These are phyloP conservation scores for Huntiella bhutanensis DNA, from an alignment of 2,329 filamentous ascomycete genomes.

Conservation along the genomic window DNA sequence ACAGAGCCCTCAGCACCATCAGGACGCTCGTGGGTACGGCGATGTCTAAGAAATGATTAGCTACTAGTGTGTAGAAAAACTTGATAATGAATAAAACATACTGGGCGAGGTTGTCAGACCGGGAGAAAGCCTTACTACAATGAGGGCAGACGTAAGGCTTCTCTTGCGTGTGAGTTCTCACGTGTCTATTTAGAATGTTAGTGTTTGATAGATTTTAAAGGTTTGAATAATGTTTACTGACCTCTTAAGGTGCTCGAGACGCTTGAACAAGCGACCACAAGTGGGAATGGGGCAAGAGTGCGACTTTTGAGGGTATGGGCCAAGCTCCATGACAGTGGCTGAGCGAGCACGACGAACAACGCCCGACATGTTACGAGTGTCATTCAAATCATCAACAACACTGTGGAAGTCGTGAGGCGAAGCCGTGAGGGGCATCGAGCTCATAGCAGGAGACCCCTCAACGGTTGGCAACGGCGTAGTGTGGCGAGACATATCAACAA, in stretches of 20 bases:
- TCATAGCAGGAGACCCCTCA: constrained; percentile 62
- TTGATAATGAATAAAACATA: constrained; percentile 32
- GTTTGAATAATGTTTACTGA: constrained; percentile 36
- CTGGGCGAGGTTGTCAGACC: constrained; percentile 98
- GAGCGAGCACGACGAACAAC: constrained; percentile 80
- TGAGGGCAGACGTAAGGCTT: constrained; percentile 93
- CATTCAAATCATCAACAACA: constrained; percentile 41
- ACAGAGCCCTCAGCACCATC: constrained; percentile 40
- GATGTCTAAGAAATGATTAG: constrained; percentile 51
- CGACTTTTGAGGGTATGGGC: constrained; percentile 91
- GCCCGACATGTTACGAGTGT: constrained; percentile 51
- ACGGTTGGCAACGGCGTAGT: constrained; percentile 75
- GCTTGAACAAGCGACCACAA: constrained; percentile 93
- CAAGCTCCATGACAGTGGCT: constrained; percentile 89
- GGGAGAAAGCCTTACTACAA: constrained; percentile 96
- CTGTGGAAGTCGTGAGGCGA: constrained; percentile 52
- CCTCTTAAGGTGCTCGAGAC: constrained; percentile 97
- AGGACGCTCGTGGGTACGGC: constrained; percentile 50
- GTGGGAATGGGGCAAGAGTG: constrained; percentile 99
- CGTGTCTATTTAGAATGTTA: constrained; percentile 49
- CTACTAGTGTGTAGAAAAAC: constrained; percentile 15
- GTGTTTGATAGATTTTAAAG: constrained; percentile 12
- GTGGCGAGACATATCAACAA: constrained; percentile 69
- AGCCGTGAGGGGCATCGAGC: constrained; percentile 47
- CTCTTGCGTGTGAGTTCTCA: constrained; percentile 98